Evolutionary conservation across 495 filamentous ascomycete genomes (phyloP).

Genomic region (Hypoxylon fragiforme): DNA sequence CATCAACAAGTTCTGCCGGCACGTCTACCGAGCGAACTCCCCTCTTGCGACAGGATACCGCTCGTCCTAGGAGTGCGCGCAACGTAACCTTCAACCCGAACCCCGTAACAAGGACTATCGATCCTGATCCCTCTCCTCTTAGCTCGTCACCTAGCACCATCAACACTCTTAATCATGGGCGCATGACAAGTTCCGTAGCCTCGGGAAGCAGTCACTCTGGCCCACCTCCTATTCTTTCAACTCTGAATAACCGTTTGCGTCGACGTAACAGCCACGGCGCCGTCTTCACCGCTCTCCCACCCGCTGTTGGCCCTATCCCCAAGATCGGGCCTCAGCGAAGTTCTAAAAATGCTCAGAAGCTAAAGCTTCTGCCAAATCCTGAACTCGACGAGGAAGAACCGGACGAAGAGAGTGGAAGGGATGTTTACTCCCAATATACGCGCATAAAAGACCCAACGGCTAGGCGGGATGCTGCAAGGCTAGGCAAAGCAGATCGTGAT

Average conservation of each 20-base stretch:
- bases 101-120: slow-evolving; percentile 53
- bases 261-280: slow-evolving; percentile 77
- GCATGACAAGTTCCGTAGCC: slow-evolving; percentile 14
- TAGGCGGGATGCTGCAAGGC: slow-evolving; percentile 83
- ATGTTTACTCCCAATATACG: slow-evolving; percentile 91
- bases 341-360: slow-evolving; percentile 91
- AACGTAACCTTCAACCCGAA: slow-evolving; percentile 56
- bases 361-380: slow-evolving; percentile 91
- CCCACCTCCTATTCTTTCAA: slow-evolving; percentile 70
- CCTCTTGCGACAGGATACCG: slow-evolving; percentile 43
- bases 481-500: slow-evolving; percentile 92
- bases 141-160: slow-evolving; percentile 32
- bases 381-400: slow-evolving; percentile 72
- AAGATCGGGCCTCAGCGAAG: slow-evolving; percentile 96
- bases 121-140: slow-evolving; percentile 43
- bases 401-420: slow-evolving; percentile 88
- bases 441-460: slow-evolving; percentile 97
- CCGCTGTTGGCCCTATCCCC: slow-evolving; percentile 46
- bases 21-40: slow-evolving; percentile 39
- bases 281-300: slow-evolving; percentile 56
- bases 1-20: slow-evolving; percentile 20
- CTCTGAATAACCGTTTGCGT: slow-evolving; percentile 83
- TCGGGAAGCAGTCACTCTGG: slow-evolving; percentile 8
- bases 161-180: slow-evolving; percentile 22
- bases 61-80: slow-evolving; percentile 41